These are phyloP conservation scores for Parathielavia hyrcaniae DNA, from an alignment of 495 filamentous ascomycete species.

Conservation along the genomic window DNA sequence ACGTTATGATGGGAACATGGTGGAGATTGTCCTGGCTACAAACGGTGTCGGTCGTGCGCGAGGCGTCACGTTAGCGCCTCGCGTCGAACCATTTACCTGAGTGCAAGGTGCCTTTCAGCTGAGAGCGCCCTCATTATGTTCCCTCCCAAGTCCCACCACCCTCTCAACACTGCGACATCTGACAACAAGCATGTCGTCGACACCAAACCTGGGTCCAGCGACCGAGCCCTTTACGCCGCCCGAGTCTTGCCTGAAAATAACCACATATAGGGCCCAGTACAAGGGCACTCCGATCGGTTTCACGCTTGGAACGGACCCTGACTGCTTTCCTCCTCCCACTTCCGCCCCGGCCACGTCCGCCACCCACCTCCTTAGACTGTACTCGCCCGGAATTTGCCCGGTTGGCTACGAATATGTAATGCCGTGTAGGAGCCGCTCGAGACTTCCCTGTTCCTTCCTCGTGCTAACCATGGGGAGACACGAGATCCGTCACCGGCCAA, in stretches of 20 bases:
- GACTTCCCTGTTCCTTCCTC: background rate
- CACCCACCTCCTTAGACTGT: background rate
- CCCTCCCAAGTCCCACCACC: no score
- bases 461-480: background rate
- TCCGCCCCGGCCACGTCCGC: background rate
- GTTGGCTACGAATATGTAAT: background rate
- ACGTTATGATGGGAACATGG: no score
- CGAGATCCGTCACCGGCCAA: background rate
- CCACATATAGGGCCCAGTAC: background rate
- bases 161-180: background rate
- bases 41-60: no score
- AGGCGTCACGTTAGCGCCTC: no score
- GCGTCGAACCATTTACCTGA: no score
- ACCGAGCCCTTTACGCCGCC: background rate
- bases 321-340: constrained; percentile 1
- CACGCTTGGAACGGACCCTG: background rate
- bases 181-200: background rate
- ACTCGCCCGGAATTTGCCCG: background rate
- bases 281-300: background rate
- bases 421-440: background rate
- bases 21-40: no score
- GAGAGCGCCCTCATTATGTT: no score
- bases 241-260: background rate
- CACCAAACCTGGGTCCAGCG: background rate
- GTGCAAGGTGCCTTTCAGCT: no score